A percentile compares a stretch with the other conserved stretches of the same genome.
phyloP scores from a whole-genome alignment of 2,329 filamentous ascomycete genomes.

The Trichoderma breve region DNA sequence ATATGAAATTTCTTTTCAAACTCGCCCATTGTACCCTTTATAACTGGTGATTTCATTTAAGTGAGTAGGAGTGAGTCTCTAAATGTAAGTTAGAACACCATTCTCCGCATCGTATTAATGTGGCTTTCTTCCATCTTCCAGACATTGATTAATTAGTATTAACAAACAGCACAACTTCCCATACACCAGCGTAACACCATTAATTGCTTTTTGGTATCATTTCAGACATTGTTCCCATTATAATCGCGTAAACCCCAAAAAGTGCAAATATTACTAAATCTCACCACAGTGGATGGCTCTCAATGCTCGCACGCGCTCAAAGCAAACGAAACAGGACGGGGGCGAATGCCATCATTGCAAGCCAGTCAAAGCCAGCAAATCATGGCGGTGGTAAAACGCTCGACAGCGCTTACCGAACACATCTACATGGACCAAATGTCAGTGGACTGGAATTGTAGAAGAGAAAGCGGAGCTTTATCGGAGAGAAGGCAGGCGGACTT shows the following conservation, averaged over 20 bases:
- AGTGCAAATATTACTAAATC: neutral
- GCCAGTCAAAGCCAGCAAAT: constrained; percentile 53
- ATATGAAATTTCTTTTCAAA: neutral
- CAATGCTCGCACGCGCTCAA: neutral
- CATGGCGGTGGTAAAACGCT: constrained; percentile 71
- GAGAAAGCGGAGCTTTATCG: neutral
- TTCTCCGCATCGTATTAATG: neutral
- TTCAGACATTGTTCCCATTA: neutral
- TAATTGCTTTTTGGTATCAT: neutral
- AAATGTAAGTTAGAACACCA: neutral
- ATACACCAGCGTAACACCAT: neutral
- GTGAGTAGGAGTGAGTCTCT: neutral
- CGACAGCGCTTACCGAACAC: constrained; percentile 75
- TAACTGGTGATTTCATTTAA: neutral
- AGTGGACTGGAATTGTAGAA: neutral
- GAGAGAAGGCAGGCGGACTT: constrained; percentile 43
- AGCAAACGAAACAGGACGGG: neutral
- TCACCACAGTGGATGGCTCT: neutral
- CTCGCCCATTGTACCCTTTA: neutral
- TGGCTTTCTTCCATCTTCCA: neutral
- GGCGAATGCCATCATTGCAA: constrained; percentile 27
- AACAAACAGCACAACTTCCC: neutral
- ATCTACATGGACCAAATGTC: constrained; percentile 47
- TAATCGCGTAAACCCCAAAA: neutral
- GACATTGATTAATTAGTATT: neutral